Conservation (phyloP, 2,329 filamentous ascomycete genomes). For the Chrysoporthe puriensis region DNA sequence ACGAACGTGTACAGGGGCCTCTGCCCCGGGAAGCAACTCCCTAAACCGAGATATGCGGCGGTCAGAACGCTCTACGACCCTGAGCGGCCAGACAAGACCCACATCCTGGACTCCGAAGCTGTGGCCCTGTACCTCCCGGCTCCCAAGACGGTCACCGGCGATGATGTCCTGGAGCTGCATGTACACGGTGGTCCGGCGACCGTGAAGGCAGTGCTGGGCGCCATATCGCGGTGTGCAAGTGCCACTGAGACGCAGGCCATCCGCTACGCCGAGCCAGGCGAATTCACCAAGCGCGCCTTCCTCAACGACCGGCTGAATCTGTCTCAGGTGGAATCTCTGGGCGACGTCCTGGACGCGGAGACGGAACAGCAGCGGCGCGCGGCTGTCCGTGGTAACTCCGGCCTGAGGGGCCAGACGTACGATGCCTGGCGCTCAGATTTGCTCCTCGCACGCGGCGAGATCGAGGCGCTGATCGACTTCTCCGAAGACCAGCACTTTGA, state of each 20-base stretch:
- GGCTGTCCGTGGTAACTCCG: slow-evolving; percentile 77
- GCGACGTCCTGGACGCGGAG: slow-evolving; percentile 67
- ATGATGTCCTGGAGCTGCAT: slow-evolving; percentile 90
- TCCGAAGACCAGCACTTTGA: slow-evolving; percentile 97
- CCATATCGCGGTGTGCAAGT: slow-evolving; percentile 59
- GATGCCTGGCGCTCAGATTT: slow-evolving; percentile 80
- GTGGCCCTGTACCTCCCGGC: slow-evolving; percentile 81
- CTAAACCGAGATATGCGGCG: slow-evolving; percentile 62
- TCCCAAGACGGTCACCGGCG: slow-evolving; percentile 85
- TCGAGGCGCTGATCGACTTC: slow-evolving; percentile 97
- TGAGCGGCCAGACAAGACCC: slow-evolving; percentile 31
- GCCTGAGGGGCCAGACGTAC: slow-evolving; percentile 73
- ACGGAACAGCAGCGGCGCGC: slow-evolving; percentile 93
- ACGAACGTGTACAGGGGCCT: slow-evolving; percentile 59
- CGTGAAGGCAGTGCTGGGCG: slow-evolving; percentile 80
- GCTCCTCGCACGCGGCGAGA: slow-evolving; percentile 81
- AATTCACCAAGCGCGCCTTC: slow-evolving; percentile 93
- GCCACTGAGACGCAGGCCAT: slow-evolving; percentile 47
- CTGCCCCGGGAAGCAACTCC: slow-evolving; percentile 51
- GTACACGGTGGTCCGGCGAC: slow-evolving; percentile 92
- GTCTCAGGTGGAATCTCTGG: slow-evolving; percentile 75
- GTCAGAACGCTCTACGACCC: slow-evolving; percentile 74
- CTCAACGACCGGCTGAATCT: slow-evolving; percentile 83
- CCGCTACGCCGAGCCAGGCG: slow-evolving; percentile 90
- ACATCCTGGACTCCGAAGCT: slow-evolving; percentile 78